Evolutionary conservation across 257 asterid species (phyloP), one percentile per base, ranked within the genome.

Genomic region (Plantago ovata): DNA sequence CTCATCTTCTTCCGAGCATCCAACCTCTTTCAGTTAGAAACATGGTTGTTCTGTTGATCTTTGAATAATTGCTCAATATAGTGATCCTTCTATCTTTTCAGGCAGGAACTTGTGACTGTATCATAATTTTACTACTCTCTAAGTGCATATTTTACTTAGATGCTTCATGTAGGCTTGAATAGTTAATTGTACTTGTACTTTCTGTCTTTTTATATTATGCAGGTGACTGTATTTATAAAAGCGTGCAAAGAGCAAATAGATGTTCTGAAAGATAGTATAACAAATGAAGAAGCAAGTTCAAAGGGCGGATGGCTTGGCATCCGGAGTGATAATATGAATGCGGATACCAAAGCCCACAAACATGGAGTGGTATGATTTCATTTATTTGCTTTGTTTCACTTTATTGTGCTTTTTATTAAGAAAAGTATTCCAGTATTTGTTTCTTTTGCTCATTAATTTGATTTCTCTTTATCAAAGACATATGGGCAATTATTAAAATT

Each of bases 161-260:
- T 28, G 36, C 36, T 28, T 28, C 36, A 28, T 28, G 36, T 28
- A 1, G 36, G 36, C 36, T 3, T 28, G 36, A 6, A 50, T 50
- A 13, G 13, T 50, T 50, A 36, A 16, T 50, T 19, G 38, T 10
- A 50, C 2, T 20, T 50, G 10, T 18, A 15, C 13, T 49, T 44
- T 19, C 56, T 52, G 16, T 38, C 61, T 28, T 56, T 56, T 39
- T 62, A 18, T 53, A 7, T 36, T 72, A 23, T 64, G 74, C 91
- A 93, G 99, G 96, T 93, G 40, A 76, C 89, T 39, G 61, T 86
- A 59, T 93, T 86, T 67, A 80, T 89, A 53, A 93, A 89, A 81
- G 67, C 96, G 19, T 89, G 99, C 79, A 82, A 89, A 80, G 97
- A 93, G 57, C 91, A 84, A 76, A 93, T 93, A 59, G 97, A 93